A percentile compares a stretch with the other conserved stretches of the same genome.
Evolutionary conservation across 495 filamentous ascomycete species (phyloP).

Genomic region (Podospora comata): DNA sequence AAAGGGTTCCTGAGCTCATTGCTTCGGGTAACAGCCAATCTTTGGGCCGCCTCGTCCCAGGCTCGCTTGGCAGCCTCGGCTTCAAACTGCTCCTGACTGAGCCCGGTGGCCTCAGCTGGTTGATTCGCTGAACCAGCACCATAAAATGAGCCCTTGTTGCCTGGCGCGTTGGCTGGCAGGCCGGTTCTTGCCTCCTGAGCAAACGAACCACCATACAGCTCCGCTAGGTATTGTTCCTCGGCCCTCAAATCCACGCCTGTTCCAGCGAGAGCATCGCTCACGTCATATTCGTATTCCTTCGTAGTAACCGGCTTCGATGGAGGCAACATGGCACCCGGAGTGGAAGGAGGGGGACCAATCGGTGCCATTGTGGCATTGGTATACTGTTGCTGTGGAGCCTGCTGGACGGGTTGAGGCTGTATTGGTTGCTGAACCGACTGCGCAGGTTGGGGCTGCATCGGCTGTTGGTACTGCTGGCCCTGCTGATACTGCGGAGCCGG

Average conservation of each 20-base stretch:
- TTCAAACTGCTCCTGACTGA: conserved; percentile 51
- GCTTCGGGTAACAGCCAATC: conserved; percentile 41
- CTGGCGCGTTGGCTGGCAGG: conserved; percentile 49
- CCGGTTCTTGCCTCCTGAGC: conserved; percentile 39
- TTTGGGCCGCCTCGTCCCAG: conserved; percentile 46
- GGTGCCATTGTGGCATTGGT: conserved; percentile 42
- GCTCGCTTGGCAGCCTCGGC: conserved; percentile 44
- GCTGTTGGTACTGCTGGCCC: neutral
- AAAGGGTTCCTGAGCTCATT: conserved; percentile 46
- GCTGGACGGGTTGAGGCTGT: neutral
- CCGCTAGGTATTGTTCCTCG: conserved; percentile 71
- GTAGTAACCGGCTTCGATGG: conserved; percentile 66
- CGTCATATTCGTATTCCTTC: conserved; percentile 63
- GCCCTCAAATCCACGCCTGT: conserved; percentile 80
- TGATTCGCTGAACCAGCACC: conserved; percentile 59
- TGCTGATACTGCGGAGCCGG: neutral
- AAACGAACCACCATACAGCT: conserved; percentile 47
- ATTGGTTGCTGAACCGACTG: neutral
- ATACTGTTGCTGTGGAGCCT: conserved; percentile 28
- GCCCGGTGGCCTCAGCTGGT: conserved; percentile 44
- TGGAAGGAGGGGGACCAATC: conserved; percentile 26
- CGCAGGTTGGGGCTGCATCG: neutral
- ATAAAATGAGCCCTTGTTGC: conserved; percentile 50
- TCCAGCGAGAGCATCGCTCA: conserved; percentile 72
- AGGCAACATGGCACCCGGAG: conserved; percentile 67